Conservation (phyloP, 805 yeast genomes). For the Priceomyces fermenticarens region DNA sequence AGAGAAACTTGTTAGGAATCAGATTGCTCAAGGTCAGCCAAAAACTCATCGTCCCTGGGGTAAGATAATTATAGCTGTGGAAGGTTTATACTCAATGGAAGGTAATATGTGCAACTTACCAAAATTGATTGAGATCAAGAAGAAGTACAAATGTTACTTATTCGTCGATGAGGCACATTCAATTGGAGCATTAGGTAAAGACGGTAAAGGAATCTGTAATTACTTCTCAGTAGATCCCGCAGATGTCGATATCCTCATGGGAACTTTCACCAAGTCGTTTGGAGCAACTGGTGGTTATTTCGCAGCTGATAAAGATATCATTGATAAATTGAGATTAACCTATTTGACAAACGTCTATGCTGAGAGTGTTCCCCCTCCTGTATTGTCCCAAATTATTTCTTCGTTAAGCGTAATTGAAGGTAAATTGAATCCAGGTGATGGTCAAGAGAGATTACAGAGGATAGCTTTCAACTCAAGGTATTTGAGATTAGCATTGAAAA, state of each 20-base stretch:
- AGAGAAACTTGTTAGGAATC: conserved; percentile 75
- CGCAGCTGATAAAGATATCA: conserved; percentile 67
- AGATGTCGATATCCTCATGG: conserved; percentile 88
- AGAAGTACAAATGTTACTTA: conserved; percentile 83
- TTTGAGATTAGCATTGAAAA: conserved; percentile 82
- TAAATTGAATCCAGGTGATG: conserved; percentile 87
- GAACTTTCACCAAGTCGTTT: conserved; percentile 94
- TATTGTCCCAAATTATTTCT: conserved; percentile 80
- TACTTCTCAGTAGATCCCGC: conserved; percentile 78
- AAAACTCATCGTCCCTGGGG: conserved; percentile 96
- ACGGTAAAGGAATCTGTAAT: conserved; percentile 94
- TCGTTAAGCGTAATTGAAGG: conserved; percentile 80
- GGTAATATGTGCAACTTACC: conserved; percentile 89
- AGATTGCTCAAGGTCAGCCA: conserved; percentile 92
- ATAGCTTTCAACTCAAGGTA: conserved; percentile 96
- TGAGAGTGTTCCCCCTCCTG: conserved; percentile 90
- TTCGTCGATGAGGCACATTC: conserved; percentile 98
- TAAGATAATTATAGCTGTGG: conserved; percentile 79
- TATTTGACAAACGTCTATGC: conserved; percentile 73
- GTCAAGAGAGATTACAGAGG: conserved; percentile 83
- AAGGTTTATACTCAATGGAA: conserved; percentile 90
- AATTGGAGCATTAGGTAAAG: conserved; percentile 96
- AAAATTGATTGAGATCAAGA: conserved; percentile 62
- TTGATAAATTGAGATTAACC: conserved; percentile 71
- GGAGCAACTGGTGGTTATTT: conserved; percentile 99